These are phyloP conservation scores for Grosmannia clavigera DNA, from an alignment of 2,329 filamentous ascomycete genomes.

Conservation along the genomic window DNA sequence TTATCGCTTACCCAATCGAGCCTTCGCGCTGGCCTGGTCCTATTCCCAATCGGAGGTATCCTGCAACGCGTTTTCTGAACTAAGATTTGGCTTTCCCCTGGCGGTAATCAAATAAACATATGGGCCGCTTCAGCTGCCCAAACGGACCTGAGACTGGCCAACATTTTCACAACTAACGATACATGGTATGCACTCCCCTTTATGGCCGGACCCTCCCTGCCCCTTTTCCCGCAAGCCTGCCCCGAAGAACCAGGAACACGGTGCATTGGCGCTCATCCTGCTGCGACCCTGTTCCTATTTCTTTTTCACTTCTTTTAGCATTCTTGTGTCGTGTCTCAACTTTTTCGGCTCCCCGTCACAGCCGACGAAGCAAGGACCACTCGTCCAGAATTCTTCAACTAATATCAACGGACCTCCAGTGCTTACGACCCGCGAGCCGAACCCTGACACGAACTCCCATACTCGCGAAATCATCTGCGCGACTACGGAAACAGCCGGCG, in stretches of 20 bases:
- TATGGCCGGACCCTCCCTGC: background rate
- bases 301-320: background rate
- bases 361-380: background rate
- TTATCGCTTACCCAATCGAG: conserved; percentile 2
- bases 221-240: background rate
- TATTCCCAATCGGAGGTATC: conserved; percentile 2
- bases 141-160: background rate
- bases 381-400: background rate
- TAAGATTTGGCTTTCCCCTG: conserved; percentile 17
- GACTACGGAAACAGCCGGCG: background rate
- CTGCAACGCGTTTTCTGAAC: conserved; percentile 18
- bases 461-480: background rate
- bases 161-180: conserved; percentile 5
- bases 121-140: conserved; percentile 7
- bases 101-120: conserved; percentile 23
- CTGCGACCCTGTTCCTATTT: background rate
- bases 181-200: background rate
- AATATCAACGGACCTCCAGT: background rate
- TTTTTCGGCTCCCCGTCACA: background rate
- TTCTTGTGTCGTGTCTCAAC: background rate
- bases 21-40: conserved; percentile 5
- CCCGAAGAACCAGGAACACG: conserved; percentile 3
- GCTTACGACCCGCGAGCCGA: background rate
- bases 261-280: background rate
- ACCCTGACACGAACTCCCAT: background rate